Conservation (phyloP, 192 early-diverging fungal genomes). For the Thamnidium elegans region DNA sequence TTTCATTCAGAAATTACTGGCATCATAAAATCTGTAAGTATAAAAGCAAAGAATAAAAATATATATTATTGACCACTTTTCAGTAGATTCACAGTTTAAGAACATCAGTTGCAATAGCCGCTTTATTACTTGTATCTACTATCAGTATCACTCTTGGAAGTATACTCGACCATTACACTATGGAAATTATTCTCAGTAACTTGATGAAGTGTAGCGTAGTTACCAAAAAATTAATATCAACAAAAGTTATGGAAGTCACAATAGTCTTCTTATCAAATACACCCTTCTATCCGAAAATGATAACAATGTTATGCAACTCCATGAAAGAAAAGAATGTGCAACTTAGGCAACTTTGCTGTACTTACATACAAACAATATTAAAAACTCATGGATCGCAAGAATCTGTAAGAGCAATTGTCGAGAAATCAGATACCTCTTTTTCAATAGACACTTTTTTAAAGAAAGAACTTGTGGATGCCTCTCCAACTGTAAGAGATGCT, state of each 20-base stretch:
- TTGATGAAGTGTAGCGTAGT: constrained; percentile 23
- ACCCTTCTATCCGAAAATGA: constrained; percentile 29
- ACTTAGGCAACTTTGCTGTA: constrained; percentile 24
- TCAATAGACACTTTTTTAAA: constrained; percentile 30
- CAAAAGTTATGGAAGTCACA: constrained; percentile 18
- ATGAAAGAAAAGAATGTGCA: constrained; percentile 39
- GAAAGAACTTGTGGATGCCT: constrained; percentile 37
- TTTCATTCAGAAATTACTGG: constrained; percentile 14
- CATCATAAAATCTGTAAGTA: constrained; percentile 26
- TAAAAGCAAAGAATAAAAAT: neutral
- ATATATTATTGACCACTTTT: neutral
- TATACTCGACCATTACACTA: constrained; percentile 29
- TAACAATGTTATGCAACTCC: constrained; percentile 26
- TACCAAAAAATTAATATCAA: constrained; percentile 33
- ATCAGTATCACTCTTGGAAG: constrained; percentile 25
- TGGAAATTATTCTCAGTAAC: constrained; percentile 32
- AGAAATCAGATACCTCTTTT: constrained; percentile 17
- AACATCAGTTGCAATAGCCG: constrained; percentile 32
- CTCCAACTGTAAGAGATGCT: constrained; percentile 33
- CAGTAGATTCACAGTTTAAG: constrained; percentile 39
- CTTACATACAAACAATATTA: constrained; percentile 24
- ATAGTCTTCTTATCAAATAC: constrained; percentile 27
- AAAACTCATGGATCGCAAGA: constrained; percentile 24
- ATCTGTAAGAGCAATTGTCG: constrained; percentile 22
- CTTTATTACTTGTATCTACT: constrained; percentile 23